Percentiles rank a stretch among this genome's conserved stretches.
phyloP scores from a whole-genome alignment of 345 rosid genomes.

The Aquilaria sinensis region DNA sequence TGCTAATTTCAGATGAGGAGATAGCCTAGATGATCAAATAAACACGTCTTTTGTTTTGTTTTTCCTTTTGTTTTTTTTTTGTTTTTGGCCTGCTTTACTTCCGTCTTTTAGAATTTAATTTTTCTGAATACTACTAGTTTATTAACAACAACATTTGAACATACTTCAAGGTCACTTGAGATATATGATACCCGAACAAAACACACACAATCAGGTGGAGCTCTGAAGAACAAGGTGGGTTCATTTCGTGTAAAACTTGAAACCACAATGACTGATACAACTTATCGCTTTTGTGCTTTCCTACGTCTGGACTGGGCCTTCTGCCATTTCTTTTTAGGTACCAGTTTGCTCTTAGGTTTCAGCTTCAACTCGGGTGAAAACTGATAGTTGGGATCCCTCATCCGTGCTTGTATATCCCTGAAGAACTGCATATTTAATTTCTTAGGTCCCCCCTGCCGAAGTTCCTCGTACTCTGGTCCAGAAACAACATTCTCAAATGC shows the following conservation, averaged over 20 bases:
- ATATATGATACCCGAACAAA: constrained; percentile 10
- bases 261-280: neutral
- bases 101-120: too few relatives aligned
- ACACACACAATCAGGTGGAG: neutral
- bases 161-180: too few relatives aligned
- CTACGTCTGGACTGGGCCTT: constrained; percentile 75
- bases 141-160: too few relatives aligned
- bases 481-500: constrained; percentile 89
- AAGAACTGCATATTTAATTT: constrained; percentile 85
- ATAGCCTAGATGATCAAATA: too few relatives aligned
- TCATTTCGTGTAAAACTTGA: neutral
- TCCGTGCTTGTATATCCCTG: constrained; percentile 87
- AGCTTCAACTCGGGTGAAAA: constrained; percentile 84
- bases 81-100: too few relatives aligned
- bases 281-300: constrained; percentile 75
- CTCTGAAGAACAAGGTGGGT: neutral
- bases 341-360: constrained; percentile 89
- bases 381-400: constrained; percentile 89
- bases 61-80: too few relatives aligned
- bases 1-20: too few relatives aligned
- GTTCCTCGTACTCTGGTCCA: constrained; percentile 93
- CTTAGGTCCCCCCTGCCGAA: constrained; percentile 90
- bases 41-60: too few relatives aligned
- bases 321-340: constrained; percentile 88
- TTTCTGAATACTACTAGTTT: too few relatives aligned